Evolutionary conservation across 108 stramenopile genomes (phyloP).

Genomic region (Pseudonitzschia multistriata): DNA sequence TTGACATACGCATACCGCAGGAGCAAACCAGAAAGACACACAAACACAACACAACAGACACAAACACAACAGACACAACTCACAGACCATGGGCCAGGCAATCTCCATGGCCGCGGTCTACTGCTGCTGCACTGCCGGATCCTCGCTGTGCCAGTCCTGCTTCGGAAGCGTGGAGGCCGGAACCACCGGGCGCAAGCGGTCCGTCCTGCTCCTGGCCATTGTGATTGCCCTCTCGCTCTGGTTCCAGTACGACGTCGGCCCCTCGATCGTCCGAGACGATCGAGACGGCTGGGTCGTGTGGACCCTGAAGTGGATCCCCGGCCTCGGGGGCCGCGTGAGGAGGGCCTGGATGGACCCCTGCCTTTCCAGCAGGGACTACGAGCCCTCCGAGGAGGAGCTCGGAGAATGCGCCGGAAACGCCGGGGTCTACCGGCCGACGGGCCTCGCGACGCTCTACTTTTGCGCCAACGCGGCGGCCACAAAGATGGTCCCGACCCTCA

Average conservation of each 20-base stretch:
- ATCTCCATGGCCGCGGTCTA: constrained; percentile 57
- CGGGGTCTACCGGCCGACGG: constrained; percentile 81
- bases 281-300: no score
- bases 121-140: constrained; percentile 62
- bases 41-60: background rate
- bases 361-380: constrained; percentile 35
- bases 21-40: background rate
- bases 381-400: constrained; percentile 12
- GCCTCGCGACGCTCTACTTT: constrained; percentile 65
- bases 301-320: background rate
- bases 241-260: constrained; percentile 80
- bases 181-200: constrained; percentile 78
- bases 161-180: constrained; percentile 54
- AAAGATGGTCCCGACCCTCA: constrained; percentile 43
- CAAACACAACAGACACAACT: background rate
- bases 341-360: constrained; percentile 65
- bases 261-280: constrained; percentile 63
- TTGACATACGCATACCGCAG: no score
- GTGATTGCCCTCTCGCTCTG: constrained; percentile 57
- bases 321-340: no score
- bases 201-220: constrained; percentile 63
- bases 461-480: constrained; percentile 54
- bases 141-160: constrained; percentile 69
- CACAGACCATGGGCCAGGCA: constrained; percentile 31
- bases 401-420: constrained; percentile 74